These are phyloP conservation scores for Epichloe scottii DNA, from an alignment of 2,329 filamentous ascomycete genomes.

Conservation along the genomic window DNA sequence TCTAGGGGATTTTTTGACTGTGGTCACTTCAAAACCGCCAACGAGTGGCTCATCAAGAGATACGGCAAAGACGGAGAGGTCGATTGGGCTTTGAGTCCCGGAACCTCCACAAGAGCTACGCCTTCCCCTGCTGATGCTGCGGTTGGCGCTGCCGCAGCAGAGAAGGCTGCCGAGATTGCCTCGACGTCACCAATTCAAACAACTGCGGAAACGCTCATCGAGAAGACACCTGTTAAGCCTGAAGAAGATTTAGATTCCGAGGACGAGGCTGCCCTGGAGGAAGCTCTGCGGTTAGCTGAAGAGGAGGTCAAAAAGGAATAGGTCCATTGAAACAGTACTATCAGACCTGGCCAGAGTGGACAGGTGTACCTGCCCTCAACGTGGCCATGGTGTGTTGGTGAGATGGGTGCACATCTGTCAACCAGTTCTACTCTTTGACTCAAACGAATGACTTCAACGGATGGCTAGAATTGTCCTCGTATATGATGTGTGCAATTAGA, in stretches of 20 bases:
- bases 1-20: slow-evolving; percentile 71
- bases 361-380: too few relatives aligned
- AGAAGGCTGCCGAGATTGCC: slow-evolving; percentile 10
- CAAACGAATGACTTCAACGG: too few relatives aligned
- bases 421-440: too few relatives aligned
- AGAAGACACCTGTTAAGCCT: background rate
- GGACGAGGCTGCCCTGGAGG: slow-evolving; percentile 25
- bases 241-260: slow-evolving; percentile 21
- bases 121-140: background rate
- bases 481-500: background rate
- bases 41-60: slow-evolving; percentile 67
- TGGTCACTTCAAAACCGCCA: slow-evolving; percentile 68
- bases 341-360: too few relatives aligned
- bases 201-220: background rate
- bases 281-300: slow-evolving; percentile 21
- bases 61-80: slow-evolving; percentile 75
- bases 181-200: slow-evolving; percentile 11
- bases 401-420: too few relatives aligned
- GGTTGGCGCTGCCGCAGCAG: slow-evolving; percentile 11
- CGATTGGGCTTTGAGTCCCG: slow-evolving; percentile 59
- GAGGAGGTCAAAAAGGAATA: slow-evolving; percentile 14
- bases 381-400: too few relatives aligned
- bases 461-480: too few relatives aligned
- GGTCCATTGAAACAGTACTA: background rate
- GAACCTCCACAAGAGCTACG: slow-evolving; percentile 19